phyloP scores from a whole-genome alignment of 257 asterid genomes.

The Galeopsis tetrahit region DNA sequence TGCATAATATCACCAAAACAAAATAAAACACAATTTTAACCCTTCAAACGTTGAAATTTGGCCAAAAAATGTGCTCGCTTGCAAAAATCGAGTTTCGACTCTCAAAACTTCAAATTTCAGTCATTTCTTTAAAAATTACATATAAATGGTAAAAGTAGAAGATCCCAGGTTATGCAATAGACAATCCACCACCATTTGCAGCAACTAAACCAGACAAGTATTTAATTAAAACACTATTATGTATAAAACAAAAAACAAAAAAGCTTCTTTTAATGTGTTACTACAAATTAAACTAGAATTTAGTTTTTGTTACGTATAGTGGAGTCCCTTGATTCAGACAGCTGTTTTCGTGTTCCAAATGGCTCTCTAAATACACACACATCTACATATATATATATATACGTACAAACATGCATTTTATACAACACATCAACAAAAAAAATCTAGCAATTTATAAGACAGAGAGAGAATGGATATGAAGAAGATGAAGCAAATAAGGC shows the following conservation, averaged over 20 bases:
- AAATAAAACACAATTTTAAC: too few species aligned
- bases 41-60: too few species aligned
- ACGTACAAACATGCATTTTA: slow-evolving; percentile 3
- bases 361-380: slow-evolving; percentile 20
- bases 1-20: too few species aligned
- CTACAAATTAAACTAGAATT: background rate
- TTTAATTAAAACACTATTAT: background rate
- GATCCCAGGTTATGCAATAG: background rate
- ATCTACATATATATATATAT: background rate
- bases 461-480: slow-evolving; percentile 30
- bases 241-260: background rate
- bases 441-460: too few species aligned
- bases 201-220: background rate
- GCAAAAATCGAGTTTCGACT: too few species aligned
- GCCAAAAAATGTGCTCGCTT: too few species aligned
- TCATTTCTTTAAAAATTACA: too few species aligned
- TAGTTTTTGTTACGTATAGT: slow-evolving; percentile 20
- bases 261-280: slow-evolving; percentile 26
- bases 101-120: too few species aligned
- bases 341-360: slow-evolving; percentile 23
- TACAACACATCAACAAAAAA: background rate
- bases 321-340: slow-evolving; percentile 32
- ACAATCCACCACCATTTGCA: slow-evolving; percentile 16
- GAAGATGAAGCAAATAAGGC: slow-evolving; percentile 39
- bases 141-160: background rate